Conservation (phyloP, 768 basidiomycete species). For the Paxillus ammoniavirescens region DNA sequence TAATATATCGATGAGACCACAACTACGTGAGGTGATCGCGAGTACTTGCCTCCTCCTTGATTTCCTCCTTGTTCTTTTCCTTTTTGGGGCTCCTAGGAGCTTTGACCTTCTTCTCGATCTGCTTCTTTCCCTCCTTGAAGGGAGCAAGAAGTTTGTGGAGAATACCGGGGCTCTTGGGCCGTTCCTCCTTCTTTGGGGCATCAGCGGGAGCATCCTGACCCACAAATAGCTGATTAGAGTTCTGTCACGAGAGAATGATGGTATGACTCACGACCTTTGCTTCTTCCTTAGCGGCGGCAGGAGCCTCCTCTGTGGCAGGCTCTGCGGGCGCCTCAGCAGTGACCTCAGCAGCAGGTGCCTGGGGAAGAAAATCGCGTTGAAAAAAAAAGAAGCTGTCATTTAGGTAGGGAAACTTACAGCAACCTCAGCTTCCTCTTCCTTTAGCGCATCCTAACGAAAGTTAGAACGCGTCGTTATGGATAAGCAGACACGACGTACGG, state of each 20-base stretch:
- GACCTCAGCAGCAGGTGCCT: too few relatives aligned
- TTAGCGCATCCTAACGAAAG: slow-evolving; percentile 37
- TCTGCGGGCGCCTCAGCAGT: slow-evolving; percentile 7
- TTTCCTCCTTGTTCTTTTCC: slow-evolving; percentile 78
- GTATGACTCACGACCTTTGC: slow-evolving; percentile 36
- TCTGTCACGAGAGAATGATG: slow-evolving; percentile 16
- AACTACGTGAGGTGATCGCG: not conserved
- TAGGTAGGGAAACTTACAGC: slow-evolving; percentile 31
- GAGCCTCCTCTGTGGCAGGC: too few relatives aligned
- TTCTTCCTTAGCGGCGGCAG: slow-evolving; percentile 41
- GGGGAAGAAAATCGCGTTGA: slow-evolving; percentile 9
- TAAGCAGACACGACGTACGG: slow-evolving; percentile 27
- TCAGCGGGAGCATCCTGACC: slow-evolving; percentile 43
- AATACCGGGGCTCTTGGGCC: slow-evolving; percentile 77
- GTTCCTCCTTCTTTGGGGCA: slow-evolving; percentile 67
- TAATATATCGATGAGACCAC: slow-evolving; percentile 8
- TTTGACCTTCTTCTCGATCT: slow-evolving; percentile 56
- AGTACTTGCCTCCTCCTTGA: slow-evolving; percentile 42
- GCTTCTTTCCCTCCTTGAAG: slow-evolving; percentile 58
- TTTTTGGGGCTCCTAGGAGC: slow-evolving; percentile 78
- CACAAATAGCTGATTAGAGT: slow-evolving; percentile 27
- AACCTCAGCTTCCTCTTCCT: slow-evolving; percentile 39
- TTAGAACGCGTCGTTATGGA: slow-evolving; percentile 1
- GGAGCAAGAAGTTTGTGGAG: slow-evolving; percentile 77
- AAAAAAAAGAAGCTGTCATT: not conserved